Percentiles rank a stretch among this genome's conserved stretches.
These are phyloP conservation scores for Russula compacta DNA, from an alignment of 768 basidiomycete species.

Conservation along the genomic window DNA sequence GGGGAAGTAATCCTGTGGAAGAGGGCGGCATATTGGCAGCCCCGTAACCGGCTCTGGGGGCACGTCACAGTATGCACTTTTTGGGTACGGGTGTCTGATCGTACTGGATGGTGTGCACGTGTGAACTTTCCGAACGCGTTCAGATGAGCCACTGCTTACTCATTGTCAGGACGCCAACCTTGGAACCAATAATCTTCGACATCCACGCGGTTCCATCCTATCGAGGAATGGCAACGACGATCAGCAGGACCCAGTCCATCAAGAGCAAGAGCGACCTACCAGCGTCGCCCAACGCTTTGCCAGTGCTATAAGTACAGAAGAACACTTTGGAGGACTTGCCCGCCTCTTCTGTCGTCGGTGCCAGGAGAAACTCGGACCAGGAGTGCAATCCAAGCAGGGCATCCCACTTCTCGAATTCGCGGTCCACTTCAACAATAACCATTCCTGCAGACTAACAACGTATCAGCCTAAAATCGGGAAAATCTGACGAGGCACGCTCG, in stretches of 20 bases:
- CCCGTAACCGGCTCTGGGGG: conserved; percentile 34
- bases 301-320: conserved; percentile 31
- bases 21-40: conserved; percentile 33
- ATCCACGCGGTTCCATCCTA: conserved; percentile 40
- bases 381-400: conserved; percentile 35
- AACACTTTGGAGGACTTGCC: conserved; percentile 29
- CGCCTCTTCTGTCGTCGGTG: conserved; percentile 26
- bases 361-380: conserved; percentile 34
- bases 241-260: too few relatives aligned
- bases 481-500: not conserved
- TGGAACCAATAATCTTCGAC: conserved; percentile 36
- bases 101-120: conserved; percentile 18
- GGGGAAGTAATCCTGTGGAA: conserved; percentile 29
- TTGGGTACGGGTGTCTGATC: conserved; percentile 35
- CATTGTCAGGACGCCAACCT: conserved; percentile 26
- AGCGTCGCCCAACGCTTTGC: conserved; percentile 34
- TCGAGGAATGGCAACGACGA: not conserved
- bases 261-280: conserved; percentile 27
- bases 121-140: not conserved
- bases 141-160: conserved; percentile 16
- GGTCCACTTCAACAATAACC: conserved; percentile 36
- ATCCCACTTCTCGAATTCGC: conserved; percentile 27
- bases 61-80: conserved; percentile 30
- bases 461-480: not conserved
- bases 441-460: conserved; percentile 30